phyloP scores from a whole-genome alignment of 257 asterid genomes.

The Ajuga chamaepitys region DNA sequence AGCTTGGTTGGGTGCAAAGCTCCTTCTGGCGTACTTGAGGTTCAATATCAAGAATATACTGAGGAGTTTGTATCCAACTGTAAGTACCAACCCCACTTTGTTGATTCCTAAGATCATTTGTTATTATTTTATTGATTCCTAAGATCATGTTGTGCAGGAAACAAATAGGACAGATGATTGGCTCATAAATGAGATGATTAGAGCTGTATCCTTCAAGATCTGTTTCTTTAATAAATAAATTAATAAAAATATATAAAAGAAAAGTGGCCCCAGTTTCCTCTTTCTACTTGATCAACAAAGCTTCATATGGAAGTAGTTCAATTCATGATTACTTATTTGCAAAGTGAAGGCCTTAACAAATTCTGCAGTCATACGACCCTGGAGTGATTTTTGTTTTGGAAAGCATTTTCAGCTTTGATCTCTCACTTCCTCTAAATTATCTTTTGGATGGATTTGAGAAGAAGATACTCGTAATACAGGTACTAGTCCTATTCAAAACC shows the following conservation, averaged over 20 bases:
- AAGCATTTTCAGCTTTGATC: slow-evolving; percentile 81
- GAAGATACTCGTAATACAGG: slow-evolving; percentile 68
- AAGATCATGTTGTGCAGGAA: slow-evolving; percentile 40
- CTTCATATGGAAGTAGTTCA: background rate
- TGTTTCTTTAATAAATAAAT: background rate
- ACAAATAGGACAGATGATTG: slow-evolving; percentile 57
- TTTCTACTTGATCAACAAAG: background rate
- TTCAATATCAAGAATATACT: slow-evolving; percentile 51
- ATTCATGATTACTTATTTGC: background rate
- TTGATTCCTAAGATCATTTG: background rate
- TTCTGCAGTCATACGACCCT: slow-evolving; percentile 70
- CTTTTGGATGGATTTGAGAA: slow-evolving; percentile 60
- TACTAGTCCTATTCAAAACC: slow-evolving; percentile 14
- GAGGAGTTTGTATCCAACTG: slow-evolving; percentile 67
- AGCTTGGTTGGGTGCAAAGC: slow-evolving; percentile 74
- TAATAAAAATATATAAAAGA: no score
- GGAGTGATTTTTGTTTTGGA: slow-evolving; percentile 67
- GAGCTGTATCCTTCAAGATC: slow-evolving; percentile 79
- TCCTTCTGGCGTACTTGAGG: slow-evolving; percentile 64
- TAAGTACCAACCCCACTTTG: slow-evolving; percentile 33
- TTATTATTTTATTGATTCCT: slow-evolving; percentile 10
- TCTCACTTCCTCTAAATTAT: slow-evolving; percentile 76
- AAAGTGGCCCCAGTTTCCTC: background rate
- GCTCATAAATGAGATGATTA: slow-evolving; percentile 70
- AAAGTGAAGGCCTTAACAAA: slow-evolving; percentile 42